Conservation (phyloP, 2,329 filamentous ascomycete species). For the Zelopaecilomyces penicillatus region DNA sequence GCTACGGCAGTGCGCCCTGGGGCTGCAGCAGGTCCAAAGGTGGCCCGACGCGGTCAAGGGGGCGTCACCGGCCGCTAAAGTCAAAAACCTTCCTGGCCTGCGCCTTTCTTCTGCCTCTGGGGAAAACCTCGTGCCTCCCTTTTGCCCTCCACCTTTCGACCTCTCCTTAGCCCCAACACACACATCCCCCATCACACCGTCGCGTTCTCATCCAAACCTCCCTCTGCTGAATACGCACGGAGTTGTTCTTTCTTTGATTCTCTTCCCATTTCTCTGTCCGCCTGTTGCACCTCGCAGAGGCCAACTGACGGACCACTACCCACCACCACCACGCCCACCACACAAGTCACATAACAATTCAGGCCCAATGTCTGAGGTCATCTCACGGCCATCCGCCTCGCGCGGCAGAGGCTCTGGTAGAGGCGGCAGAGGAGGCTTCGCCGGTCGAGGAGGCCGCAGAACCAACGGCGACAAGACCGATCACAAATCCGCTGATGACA, state of each 20-base stretch:
- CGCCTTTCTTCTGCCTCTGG: slow-evolving; percentile 27
- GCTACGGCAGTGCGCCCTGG: neutral
- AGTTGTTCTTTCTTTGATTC: slow-evolving; percentile 21
- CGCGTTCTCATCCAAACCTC: slow-evolving; percentile 10
- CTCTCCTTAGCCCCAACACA: slow-evolving; percentile 13
- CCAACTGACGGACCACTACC: slow-evolving; percentile 28
- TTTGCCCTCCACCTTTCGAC: slow-evolving; percentile 17
- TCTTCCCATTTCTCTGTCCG: slow-evolving; percentile 20
- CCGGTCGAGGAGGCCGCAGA: slow-evolving; percentile 62
- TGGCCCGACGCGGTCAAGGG: slow-evolving; percentile 10
- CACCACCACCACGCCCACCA: slow-evolving; percentile 14
- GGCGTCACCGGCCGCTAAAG: slow-evolving; percentile 24
- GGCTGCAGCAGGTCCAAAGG: neutral
- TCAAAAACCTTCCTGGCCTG: slow-evolving; percentile 31
- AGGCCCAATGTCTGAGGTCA: slow-evolving; percentile 83
- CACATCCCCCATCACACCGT: slow-evolving; percentile 4
- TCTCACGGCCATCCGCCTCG: slow-evolving; percentile 71
- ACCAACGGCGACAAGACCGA: slow-evolving; percentile 63
- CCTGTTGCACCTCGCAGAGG: slow-evolving; percentile 25
- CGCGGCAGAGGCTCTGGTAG: slow-evolving; percentile 87
- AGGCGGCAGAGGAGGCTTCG: slow-evolving; percentile 72
- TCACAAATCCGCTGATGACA: slow-evolving; percentile 48
- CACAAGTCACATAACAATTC: slow-evolving; percentile 31
- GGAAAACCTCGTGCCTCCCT: slow-evolving; percentile 30
- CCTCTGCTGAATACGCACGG: slow-evolving; percentile 20